A percentile compares a stretch with the other conserved stretches of the same genome.
These are phyloP conservation scores for Cryptosporidium ryanae DNA, from an alignment of 169 alveolate species.

Conservation along the genomic window DNA sequence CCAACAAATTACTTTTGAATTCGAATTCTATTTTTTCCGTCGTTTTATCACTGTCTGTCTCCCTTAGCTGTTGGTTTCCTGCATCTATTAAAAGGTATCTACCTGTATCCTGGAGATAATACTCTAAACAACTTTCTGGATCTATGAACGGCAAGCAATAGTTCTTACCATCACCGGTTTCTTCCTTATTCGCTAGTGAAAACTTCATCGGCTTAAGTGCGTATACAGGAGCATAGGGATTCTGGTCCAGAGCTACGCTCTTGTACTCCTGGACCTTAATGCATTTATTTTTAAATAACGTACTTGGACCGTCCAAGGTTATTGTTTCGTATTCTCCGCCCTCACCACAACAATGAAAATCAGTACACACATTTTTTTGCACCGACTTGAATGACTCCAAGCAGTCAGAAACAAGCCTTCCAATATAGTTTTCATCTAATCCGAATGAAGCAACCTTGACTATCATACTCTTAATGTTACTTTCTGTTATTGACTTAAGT, in stretches of 20 bases:
- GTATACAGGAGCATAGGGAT: slow-evolving; percentile 67
- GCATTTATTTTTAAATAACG: slow-evolving; percentile 4
- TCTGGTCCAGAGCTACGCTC: slow-evolving; percentile 24
- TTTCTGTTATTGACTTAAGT: slow-evolving; percentile 90
- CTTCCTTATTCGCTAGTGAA: slow-evolving; percentile 1
- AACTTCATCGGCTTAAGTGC: slow-evolving; percentile 20
- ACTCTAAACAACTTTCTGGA: slow-evolving; percentile 3
- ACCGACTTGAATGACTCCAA: slow-evolving; percentile 66
- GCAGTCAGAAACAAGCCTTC: slow-evolving; percentile 84
- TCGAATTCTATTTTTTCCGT: too few species aligned
- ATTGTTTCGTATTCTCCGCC: slow-evolving; percentile 99
- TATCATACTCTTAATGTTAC: slow-evolving; percentile 89
- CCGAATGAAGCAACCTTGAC: slow-evolving; percentile 91
- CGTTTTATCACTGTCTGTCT: background rate
- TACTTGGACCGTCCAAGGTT: slow-evolving; percentile 93
- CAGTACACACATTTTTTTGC: slow-evolving; percentile 82
- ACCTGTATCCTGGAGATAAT: slow-evolving; percentile 43
- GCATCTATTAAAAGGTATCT: background rate
- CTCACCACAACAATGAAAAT: slow-evolving; percentile 98
- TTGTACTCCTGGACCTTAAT: slow-evolving; percentile 3
- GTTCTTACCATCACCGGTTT: background rate
- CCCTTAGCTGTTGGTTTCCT: background rate
- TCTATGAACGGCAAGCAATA: slow-evolving; percentile 46
- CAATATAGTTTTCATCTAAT: slow-evolving; percentile 89
- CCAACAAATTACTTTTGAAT: background rate